Evolutionary conservation across 1,284 basidiomycete species (phyloP), one percentile per base, ranked within the genome.

Genomic region (Sanghuangporus baumii): DNA sequence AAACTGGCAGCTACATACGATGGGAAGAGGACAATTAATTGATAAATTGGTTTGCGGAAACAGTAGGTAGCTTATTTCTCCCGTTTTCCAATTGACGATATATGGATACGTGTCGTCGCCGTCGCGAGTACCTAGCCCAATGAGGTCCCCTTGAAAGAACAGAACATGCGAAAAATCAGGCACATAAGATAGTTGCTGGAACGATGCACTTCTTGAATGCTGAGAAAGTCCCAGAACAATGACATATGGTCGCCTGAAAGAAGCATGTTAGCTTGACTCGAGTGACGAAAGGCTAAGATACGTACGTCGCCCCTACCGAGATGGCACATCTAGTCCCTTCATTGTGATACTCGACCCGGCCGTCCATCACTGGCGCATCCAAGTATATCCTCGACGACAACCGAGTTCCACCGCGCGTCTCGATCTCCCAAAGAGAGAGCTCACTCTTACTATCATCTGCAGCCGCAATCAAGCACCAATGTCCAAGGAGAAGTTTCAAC

Each of bases 391-490:
- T 40, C 16, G 60, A 8, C 20, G 16, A n/a, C 2, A 3, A 26
- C 31, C 37, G 16, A 4, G 23, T 2, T 8, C 18, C 16, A 12
- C 26, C 2, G 6, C 14, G 3, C 2, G 26, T 16, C 34, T 34
- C 20, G 11, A 48, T 14, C 16, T 56, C 54, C 60, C 60, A 62
- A 14, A 62, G 16, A 2, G 48, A 18, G 9, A 62, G 14, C 6
- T 40, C 40, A 36, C 55, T 62, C 3, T 20, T 20, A 38, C 14
- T 23, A 46, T 11, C 23, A 23, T 62, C 36, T 8, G 60, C 23
- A 12, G 54, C 59, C 14, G 55, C 60, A 14, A 56, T 48, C 18
- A 61, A 37, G 36, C 60, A 61, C 60, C 60, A 61, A 18, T 37
- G 40, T 3, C 55, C 60, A 7, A 52, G 54, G 9, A 62, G 26